Base-by-base conservation (phyloP, 306 rosid genomes). In the Prunus davidiana region DNA sequence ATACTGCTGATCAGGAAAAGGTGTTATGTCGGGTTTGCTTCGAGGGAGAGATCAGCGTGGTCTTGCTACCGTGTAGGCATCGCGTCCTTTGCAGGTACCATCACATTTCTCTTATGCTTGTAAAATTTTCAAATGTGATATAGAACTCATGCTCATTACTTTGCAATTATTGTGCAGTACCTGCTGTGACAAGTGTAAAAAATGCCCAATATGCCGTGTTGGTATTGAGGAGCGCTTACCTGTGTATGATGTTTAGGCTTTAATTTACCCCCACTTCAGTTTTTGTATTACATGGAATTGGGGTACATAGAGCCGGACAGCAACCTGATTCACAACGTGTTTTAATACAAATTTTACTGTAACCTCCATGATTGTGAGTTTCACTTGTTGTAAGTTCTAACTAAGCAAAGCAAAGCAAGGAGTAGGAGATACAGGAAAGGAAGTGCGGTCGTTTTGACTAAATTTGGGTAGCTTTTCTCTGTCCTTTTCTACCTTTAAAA, bases 11-110 rank as follows among this genome's bases (percentile, higher is more conserved):
- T 68, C 93, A 96, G 99, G 99, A 96, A 84, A 96, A 93, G 79
- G 97, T 96, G 79, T 65, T 96, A 3, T 96, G 99, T 82, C 86
- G 99, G 72, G 86, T 96, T 76, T 96, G 99, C 87, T 96, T 96
- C 1, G 98, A 91, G 89, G 80, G 91, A 75, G 97, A 96, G 78
- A 96, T 96, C 76, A 82, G 89, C n/a, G 86, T 93, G 34, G 98
- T 96, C 70, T 79, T 96, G 71, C 96, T 96, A 75, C 99, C 99
- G 12, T 96, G 99, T 24, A 78, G 96, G 85, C 99, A 96, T 76
- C 96, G 93, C 0, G 84, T 91, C 67, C 94, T 96, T 78, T 96
- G 99, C 98, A 82, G 93, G 99, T 96, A 87, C 15, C 12, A 25
- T 71, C 45, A 2, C 45, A 12, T 64, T 3, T 15, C 7, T 9